Base-by-base conservation (phyloP, 768 basidiomycete species). In the Tricholoma terreum region DNA sequence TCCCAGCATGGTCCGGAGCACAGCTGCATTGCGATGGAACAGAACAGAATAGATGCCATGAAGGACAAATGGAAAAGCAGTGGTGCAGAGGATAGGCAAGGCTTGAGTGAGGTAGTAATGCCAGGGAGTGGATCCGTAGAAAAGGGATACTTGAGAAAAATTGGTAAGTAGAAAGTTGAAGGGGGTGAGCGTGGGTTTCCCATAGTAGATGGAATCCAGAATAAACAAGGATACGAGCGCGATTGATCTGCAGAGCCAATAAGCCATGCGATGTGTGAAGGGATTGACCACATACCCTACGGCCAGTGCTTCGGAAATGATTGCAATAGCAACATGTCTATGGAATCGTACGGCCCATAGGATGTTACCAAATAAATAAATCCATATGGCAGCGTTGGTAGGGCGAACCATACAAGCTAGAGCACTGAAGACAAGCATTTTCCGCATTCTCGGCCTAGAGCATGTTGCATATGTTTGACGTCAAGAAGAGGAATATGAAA, bases 101-200 rank as follows among this genome's bases (percentile, higher is more conserved):
- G 81, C 94, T 71, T 98, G 95, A 0, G 82, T 80, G 38, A 97
- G 58, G 67, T 99, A 98, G 68, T 91, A 98, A 66, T 97, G 91
- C 85, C 86, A 91, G 5, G 89, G 73, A 63, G 83, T 92, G 2
- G 80, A 74, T 17, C 97, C 97, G 67, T 98, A 99, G 73, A 97
- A 97, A n/a, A 88, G 75, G 0, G 97, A 96, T 33, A 98, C 83
- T 2, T 84, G 78, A 4, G 94, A 88, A 11, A 94, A 70, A 67
- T 99, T 99, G 49, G 88, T 86, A 22, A 79, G 71, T 24, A 96
- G 67, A 71, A 99, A 99, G 63, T 92, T 92, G 38, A 90, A 68
- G 1, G 90, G 82, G 0, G 94, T 94, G 62, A 93, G 76, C 3
- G 85, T 89, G 0, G 79, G 77, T 58, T 70, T 75, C 10, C 80